A percentile compares a stretch with the other conserved stretches of the same genome.
Evolutionary conservation across 306 rosid species (phyloP).

Genomic region (Gynostemma pentaphyllum): DNA sequence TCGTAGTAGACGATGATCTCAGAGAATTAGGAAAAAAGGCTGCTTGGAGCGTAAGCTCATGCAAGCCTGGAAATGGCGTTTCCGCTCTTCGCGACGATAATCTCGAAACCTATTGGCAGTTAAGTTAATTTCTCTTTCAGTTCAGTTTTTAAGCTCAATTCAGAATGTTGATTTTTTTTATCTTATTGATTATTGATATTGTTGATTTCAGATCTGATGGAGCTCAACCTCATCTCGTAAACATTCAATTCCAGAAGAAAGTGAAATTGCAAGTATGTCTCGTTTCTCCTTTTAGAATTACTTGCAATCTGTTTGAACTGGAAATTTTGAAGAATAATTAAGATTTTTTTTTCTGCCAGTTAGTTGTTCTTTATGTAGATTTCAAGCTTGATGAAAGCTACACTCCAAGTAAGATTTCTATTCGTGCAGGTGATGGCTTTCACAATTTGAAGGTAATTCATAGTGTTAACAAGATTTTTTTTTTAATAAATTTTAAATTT

Average conservation of each 20-base stretch:
- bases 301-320: neutral
- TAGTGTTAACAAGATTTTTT: neutral
- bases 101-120: constrained; percentile 89
- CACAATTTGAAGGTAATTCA: constrained; percentile 68
- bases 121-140: constrained; percentile 1
- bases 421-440: constrained; percentile 87
- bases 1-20: constrained; percentile 53
- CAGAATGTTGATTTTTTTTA: neutral
- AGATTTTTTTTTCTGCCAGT: constrained; percentile 22
- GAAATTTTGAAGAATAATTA: neutral
- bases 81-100: constrained; percentile 69
- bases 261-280: constrained; percentile 60
- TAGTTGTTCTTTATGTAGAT: constrained; percentile 76
- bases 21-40: constrained; percentile 88
- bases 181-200: neutral
- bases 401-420: constrained; percentile 70
- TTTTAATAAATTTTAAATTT: neutral
- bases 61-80: constrained; percentile 90
- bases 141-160: neutral
- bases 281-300: neutral
- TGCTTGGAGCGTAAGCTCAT: constrained; percentile 94
- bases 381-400: constrained; percentile 95
- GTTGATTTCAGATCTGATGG: constrained; percentile 67
- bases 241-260: constrained; percentile 87
- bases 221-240: constrained; percentile 86